Evolutionary conservation across 306 rosid species (phyloP).

Genomic region (Styphnolobium japonicum): DNA sequence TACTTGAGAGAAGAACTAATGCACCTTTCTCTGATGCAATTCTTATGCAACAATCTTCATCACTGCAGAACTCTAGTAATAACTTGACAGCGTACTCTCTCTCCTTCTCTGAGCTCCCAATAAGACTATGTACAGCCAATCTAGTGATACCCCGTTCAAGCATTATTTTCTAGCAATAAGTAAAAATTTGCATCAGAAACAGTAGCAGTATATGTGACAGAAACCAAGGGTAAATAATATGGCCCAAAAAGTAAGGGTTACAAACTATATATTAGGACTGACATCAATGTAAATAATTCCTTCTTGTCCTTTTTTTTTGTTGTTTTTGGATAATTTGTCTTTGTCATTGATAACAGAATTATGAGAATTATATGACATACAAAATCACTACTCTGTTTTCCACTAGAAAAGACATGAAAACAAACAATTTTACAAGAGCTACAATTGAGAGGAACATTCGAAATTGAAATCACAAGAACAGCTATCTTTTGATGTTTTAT

Average conservation of each 20-base stretch:
- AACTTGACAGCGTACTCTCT: constrained; percentile 56
- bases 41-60: constrained; percentile 51
- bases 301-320: background rate
- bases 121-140: constrained; percentile 65
- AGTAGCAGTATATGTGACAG: background rate
- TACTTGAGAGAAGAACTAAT: constrained; percentile 57
- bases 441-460: background rate
- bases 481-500: background rate
- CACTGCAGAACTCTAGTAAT: constrained; percentile 50
- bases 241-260: background rate
- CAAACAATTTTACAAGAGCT: background rate
- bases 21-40: constrained; percentile 67
- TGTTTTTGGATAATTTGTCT: background rate
- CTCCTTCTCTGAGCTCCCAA: constrained; percentile 59
- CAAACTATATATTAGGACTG: background rate
- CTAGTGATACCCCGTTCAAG: constrained; percentile 54
- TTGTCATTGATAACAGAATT: background rate
- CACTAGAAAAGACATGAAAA: background rate
- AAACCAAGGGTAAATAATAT: background rate
- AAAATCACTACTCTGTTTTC: background rate
- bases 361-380: no score
- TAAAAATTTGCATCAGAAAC: constrained; percentile 9
- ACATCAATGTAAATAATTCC: background rate
- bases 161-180: constrained; percentile 43
- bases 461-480: background rate